These are phyloP conservation scores for Babesia sp. DNA, from an alignment of 169 alveolate genomes.

Conservation along the genomic window DNA sequence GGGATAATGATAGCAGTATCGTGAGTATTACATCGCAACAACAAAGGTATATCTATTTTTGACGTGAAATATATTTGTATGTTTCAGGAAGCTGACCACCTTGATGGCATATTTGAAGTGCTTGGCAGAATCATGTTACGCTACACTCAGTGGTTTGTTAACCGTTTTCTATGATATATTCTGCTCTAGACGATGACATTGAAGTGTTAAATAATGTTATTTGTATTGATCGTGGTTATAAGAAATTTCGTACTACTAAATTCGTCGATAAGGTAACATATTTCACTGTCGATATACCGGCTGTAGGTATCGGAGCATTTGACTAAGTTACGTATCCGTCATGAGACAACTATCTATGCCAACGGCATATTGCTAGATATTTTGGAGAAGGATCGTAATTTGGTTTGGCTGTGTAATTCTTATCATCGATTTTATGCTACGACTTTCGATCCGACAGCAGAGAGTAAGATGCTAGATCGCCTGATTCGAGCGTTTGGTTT, in stretches of 20 bases:
- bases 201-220: conserved; percentile 1
- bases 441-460: conserved; percentile 71
- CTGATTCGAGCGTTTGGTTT: conserved; percentile 70
- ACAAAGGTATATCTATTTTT: too few relatives aligned
- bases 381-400: conserved; percentile 66
- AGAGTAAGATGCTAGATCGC: conserved; percentile 60
- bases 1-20: too few relatives aligned
- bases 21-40: neutral
- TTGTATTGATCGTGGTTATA: conserved; percentile 5
- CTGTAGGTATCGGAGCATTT: conserved; percentile 69
- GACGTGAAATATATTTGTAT: too few relatives aligned
- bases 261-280: conserved; percentile 34
- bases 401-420: conserved; percentile 78
- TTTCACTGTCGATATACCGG: neutral
- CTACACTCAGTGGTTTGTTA: neutral
- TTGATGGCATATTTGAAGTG: conserved; percentile 19
- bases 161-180: neutral
- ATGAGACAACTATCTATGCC: conserved; percentile 50
- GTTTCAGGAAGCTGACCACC: conserved; percentile 1
- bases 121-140: conserved; percentile 15
- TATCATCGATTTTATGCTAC: conserved; percentile 77
- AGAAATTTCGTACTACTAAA: conserved; percentile 45
- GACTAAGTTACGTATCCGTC: conserved; percentile 69
- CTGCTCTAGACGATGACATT: conserved; percentile 2
- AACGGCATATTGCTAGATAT: conserved; percentile 73